Conservation (phyloP, 1,139 yeast genomes). For the Geotrichum reessii region DNA sequence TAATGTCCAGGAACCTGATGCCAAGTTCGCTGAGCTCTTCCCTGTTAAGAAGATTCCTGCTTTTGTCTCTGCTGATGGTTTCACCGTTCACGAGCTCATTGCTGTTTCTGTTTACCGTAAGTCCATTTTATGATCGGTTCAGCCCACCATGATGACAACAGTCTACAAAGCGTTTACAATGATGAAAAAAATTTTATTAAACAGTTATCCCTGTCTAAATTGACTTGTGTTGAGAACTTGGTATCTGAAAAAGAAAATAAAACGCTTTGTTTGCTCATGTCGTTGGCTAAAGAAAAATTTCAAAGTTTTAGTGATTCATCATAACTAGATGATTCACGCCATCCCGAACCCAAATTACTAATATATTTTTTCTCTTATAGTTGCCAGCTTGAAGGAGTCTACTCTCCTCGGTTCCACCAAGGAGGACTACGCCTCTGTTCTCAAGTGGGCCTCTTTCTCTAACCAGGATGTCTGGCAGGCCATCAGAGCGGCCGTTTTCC, state of each 20-base stretch:
- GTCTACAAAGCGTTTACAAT: slow-evolving; percentile 12
- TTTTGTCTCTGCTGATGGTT: slow-evolving; percentile 73
- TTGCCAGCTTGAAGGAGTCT: slow-evolving; percentile 31
- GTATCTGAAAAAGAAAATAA: slow-evolving; percentile 11
- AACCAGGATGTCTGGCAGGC: slow-evolving; percentile 60
- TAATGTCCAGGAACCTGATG: slow-evolving; percentile 46
- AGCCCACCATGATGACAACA: slow-evolving; percentile 14
- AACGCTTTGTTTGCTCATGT: background rate
- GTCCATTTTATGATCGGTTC: slow-evolving; percentile 18
- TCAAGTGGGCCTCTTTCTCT: slow-evolving; percentile 78
- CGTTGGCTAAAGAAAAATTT: background rate
- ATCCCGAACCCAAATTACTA: background rate
- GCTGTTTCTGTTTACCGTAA: slow-evolving; percentile 54
- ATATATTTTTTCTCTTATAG: slow-evolving; percentile 27
- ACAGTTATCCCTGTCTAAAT: slow-evolving; percentile 16
- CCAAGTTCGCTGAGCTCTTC: slow-evolving; percentile 49
- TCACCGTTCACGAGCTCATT: slow-evolving; percentile 68
- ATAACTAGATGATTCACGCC: background rate
- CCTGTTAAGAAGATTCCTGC: slow-evolving; percentile 76
- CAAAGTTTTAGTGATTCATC: background rate
- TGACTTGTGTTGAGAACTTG: slow-evolving; percentile 11
- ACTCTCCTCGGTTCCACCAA: slow-evolving; percentile 58
- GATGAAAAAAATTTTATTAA: slow-evolving; percentile 5
- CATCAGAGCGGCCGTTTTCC: slow-evolving; percentile 39
- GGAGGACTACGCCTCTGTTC: slow-evolving; percentile 62